Conservation (phyloP, 345 rosid species). For the Citrus trifoliata region DNA sequence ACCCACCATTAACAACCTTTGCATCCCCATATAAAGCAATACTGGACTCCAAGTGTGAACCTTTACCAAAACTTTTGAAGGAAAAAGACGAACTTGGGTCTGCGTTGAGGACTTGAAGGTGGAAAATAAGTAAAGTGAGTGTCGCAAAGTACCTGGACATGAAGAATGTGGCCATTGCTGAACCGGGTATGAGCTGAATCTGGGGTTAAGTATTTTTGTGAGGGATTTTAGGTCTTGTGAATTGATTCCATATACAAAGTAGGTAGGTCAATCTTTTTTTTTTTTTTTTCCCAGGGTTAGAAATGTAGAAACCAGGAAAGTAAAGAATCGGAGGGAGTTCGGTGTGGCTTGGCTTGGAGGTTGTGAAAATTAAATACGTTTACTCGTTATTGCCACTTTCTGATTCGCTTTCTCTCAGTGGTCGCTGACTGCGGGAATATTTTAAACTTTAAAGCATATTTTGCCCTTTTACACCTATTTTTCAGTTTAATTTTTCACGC, state of each 20-base stretch:
- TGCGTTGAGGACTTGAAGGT: slow-evolving; percentile 35
- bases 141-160: slow-evolving; percentile 23
- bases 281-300: slow-evolving; percentile 20
- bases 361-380: slow-evolving; percentile 50
- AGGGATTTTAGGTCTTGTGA: slow-evolving; percentile 28
- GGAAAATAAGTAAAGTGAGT: slow-evolving; percentile 29
- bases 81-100: slow-evolving; percentile 45
- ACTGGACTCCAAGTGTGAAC: slow-evolving; percentile 45
- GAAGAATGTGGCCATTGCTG: slow-evolving; percentile 52
- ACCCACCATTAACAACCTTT: slow-evolving; percentile 39
- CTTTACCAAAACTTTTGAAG: slow-evolving; percentile 41
- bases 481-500: neutral
- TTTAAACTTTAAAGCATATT: slow-evolving; percentile 12
- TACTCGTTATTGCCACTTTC: slow-evolving; percentile 37
- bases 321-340: slow-evolving; percentile 19
- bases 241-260: slow-evolving; percentile 31
- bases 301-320: slow-evolving; percentile 23
- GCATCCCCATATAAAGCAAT: slow-evolving; percentile 69
- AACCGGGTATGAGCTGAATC: slow-evolving; percentile 29
- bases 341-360: slow-evolving; percentile 38
- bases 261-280: neutral
- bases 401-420: slow-evolving; percentile 35
- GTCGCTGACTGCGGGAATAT: slow-evolving; percentile 50
- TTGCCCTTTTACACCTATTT: slow-evolving; percentile 24
- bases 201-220: neutral